Base-by-base conservation (phyloP, 1,139 yeast genomes). In the Saccharomycopsis hybrid region DNA sequence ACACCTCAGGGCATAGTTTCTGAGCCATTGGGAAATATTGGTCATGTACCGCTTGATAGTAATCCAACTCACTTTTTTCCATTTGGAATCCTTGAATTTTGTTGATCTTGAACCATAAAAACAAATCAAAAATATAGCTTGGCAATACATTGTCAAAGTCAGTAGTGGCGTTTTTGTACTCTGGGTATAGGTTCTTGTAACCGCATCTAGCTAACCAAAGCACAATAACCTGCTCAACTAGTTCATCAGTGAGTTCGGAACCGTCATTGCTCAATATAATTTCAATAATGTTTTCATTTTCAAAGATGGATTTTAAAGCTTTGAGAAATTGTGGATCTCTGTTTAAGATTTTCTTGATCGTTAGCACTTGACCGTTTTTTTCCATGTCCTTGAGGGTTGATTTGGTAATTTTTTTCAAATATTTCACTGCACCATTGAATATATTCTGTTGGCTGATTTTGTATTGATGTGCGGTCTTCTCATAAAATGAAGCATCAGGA, bases 171-270 rank as follows among this genome's bases (percentile, higher is more conserved):
- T 5, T 31, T 18, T 39, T 33, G 32, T 48, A 48, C 25, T 43
- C 43, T 25, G 44, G 47, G 25, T 44, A 46, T 27, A 28, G 18
- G 24, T 48, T 45, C 33, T 47, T 51, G 27, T 48, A 45, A 9
- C 41, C 28, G 27, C 52, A 49, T 28, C 54, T 41, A 11, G 36
- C 47, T 30, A 51, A 41, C 54, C 54, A 51, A 25, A 51, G 25
- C n/a, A 49, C 30, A 32, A 35, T 36, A 35, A 49, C 46, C 31
- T 46, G 48, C 38, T 47, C 53, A 28, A 40, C 32, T 5, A 46
- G 41, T n/a, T 31, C 30, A n/a, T 38, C 9, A 9, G 28, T 36
- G n/a, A n/a, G n/a, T n/a, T n/a, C n/a, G n/a, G n/a, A n/a, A n/a
- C n/a, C n/a, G n/a, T n/a, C n/a, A 7, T 31, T 13, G 5, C 18